These are phyloP conservation scores for Phlebiopsis gigantea DNA, from an alignment of 768 basidiomycete species.

Conservation along the genomic window DNA sequence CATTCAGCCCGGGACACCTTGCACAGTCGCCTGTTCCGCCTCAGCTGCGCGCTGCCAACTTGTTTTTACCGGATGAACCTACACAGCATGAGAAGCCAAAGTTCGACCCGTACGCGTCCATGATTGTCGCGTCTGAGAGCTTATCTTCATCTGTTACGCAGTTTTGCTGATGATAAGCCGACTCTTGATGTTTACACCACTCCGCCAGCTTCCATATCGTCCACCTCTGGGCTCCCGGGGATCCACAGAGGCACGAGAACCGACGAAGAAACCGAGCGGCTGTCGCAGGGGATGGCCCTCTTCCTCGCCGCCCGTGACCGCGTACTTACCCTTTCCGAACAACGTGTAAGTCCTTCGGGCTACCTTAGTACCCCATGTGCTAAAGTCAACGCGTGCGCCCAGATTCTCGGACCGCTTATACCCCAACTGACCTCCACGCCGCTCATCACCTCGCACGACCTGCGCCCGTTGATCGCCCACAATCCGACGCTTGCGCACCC, in stretches of 20 bases:
- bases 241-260: conserved; percentile 31
- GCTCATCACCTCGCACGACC: conserved; percentile 63
- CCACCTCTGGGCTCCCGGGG: not conserved
- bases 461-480: conserved; percentile 57
- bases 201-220: not conserved
- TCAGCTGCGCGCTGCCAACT: conserved; percentile 67
- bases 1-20: conserved; percentile 71
- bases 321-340: conserved; percentile 70
- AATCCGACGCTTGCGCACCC: conserved; percentile 70
- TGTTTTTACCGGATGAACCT: conserved; percentile 58
- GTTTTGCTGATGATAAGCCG: conserved; percentile 14
- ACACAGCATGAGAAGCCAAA: conserved; percentile 7
- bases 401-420: conserved; percentile 52
- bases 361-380: not conserved
- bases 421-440: conserved; percentile 37
- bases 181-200: not conserved
- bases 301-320: conserved; percentile 66
- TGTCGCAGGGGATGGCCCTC: conserved; percentile 62
- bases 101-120: conserved; percentile 17
- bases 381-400: conserved; percentile 1
- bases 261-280: conserved; percentile 51
- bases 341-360: conserved; percentile 45
- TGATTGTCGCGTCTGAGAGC: not conserved
- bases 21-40: conserved; percentile 72
- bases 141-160: conserved; percentile 2